These are phyloP conservation scores for Sphaerobolus stellatus DNA, from an alignment of 1,284 basidiomycete species.

Conservation along the genomic window DNA sequence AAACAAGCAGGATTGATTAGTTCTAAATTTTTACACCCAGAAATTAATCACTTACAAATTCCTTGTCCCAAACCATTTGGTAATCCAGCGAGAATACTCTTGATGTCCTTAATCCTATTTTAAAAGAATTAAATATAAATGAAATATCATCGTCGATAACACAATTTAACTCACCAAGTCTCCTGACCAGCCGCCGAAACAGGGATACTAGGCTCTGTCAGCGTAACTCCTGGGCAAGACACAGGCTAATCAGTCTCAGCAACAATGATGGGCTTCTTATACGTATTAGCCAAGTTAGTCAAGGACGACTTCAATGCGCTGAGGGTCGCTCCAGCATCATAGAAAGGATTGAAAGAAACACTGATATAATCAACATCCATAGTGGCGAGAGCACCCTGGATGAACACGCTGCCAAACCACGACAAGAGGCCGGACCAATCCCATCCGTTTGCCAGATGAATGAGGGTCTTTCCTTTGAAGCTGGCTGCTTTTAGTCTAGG, in stretches of 20 bases:
- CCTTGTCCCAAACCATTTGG: conserved; percentile 46
- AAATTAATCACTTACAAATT: conserved; percentile 31
- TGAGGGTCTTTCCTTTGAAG: conserved; percentile 49
- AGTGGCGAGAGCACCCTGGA: conserved; percentile 48
- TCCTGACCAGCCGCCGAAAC: conserved; percentile 53
- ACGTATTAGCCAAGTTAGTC: conserved; percentile 47
- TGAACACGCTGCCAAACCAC: conserved; percentile 55
- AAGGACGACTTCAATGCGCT: conserved; percentile 49
- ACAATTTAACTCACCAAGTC: conserved; percentile 37
- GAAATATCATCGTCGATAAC: background rate
- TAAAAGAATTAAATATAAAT: background rate
- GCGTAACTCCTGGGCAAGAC: conserved; percentile 43
- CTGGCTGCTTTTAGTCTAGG: conserved; percentile 48
- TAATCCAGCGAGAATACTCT: conserved; percentile 44
- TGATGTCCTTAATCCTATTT: conserved; percentile 43
- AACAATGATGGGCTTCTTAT: conserved; percentile 55
- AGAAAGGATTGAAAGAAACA: conserved; percentile 64
- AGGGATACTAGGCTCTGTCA: conserved; percentile 51
- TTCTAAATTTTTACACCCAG: background rate
- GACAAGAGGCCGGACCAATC: conserved; percentile 44
- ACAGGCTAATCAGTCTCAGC: conserved; percentile 68
- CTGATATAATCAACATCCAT: conserved; percentile 59
- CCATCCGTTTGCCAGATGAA: conserved; percentile 69
- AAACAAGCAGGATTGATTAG: conserved; percentile 27
- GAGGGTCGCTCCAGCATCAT: conserved; percentile 55